These are phyloP conservation scores for Berberis vulgaris DNA, from an alignment of 164 flowering plant species.

Conservation along the genomic window DNA sequence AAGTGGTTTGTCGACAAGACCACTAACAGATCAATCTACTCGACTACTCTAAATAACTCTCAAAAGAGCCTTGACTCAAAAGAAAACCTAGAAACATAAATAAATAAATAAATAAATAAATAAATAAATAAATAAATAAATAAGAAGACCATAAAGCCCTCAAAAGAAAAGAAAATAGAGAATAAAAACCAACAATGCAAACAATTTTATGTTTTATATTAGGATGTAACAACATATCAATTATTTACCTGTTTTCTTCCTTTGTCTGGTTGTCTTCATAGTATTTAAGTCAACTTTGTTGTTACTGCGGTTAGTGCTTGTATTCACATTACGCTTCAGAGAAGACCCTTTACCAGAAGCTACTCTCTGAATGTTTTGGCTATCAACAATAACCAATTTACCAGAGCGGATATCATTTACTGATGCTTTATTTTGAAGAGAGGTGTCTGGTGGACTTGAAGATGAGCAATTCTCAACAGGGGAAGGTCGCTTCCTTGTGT, in stretches of 20 bases:
- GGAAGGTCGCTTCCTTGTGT: conserved; percentile 41
- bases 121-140: not conserved
- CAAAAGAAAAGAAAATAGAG: not conserved
- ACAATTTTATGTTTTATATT: not conserved
- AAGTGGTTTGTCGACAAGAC: too few species aligned
- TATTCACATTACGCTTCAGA: conserved; percentile 31
- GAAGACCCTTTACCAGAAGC: conserved; percentile 57
- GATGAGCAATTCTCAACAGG: conserved; percentile 42
- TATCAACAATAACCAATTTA: conserved; percentile 52
- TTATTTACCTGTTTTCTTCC: conserved; percentile 52
- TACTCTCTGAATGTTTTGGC: conserved; percentile 56
- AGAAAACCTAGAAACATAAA: not conserved
- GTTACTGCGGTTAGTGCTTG: conserved; percentile 36
- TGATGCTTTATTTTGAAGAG: conserved; percentile 40
- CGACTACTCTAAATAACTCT: too few species aligned
- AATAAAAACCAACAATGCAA: not conserved
- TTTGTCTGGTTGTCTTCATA: conserved; percentile 46
- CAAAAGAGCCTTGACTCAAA: too few species aligned
- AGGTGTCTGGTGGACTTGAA: conserved; percentile 24
- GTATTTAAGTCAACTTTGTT: conserved; percentile 42
- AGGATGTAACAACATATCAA: not conserved
- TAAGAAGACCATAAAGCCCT: not conserved
- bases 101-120: too few species aligned
- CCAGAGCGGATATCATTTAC: conserved; percentile 45
- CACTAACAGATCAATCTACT: too few species aligned